Percentiles rank a stretch among this genome's conserved stretches.
Evolutionary conservation across 495 filamentous ascomycete species (phyloP).

Genomic region (Massariosphaeria phaeospora): DNA sequence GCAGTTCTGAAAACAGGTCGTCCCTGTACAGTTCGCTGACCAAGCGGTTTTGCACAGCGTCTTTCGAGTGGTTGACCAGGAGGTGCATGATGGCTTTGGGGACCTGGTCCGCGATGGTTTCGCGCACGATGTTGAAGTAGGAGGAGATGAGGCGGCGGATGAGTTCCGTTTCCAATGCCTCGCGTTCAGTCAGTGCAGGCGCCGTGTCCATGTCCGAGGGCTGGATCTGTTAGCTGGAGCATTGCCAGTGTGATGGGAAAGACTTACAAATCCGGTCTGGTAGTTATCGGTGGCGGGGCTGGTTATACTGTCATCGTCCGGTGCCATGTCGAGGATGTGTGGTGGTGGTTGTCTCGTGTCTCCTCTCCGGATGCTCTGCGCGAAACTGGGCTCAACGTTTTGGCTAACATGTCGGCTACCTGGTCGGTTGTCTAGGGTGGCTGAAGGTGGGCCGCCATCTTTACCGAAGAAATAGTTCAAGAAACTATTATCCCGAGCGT

Average conservation of each 20-base stretch:
- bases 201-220: slow-evolving; percentile 47
- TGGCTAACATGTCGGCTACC: slow-evolving; percentile 65
- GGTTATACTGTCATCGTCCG: slow-evolving; percentile 19
- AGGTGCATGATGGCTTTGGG: slow-evolving; percentile 99
- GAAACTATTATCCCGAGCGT: slow-evolving; percentile 81
- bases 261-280: slow-evolving; percentile 59
- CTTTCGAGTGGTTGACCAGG: slow-evolving; percentile 95
- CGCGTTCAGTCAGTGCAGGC: slow-evolving; percentile 85
- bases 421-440: slow-evolving; percentile 43
- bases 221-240: slow-evolving; percentile 40
- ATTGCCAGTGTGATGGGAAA: neutral
- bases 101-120: slow-evolving; percentile 95
- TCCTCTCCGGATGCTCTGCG: slow-evolving; percentile 72
- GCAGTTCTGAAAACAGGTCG: slow-evolving; percentile 81
- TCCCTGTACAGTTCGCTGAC: slow-evolving; percentile 96
- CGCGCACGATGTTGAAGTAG: slow-evolving; percentile 97
- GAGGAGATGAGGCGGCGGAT: slow-evolving; percentile 94
- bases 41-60: slow-evolving; percentile 92
- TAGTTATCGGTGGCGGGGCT: slow-evolving; percentile 36
- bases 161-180: slow-evolving; percentile 94
- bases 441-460: slow-evolving; percentile 56
- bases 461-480: slow-evolving; percentile 98
- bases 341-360: slow-evolving; percentile 55
- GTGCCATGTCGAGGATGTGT: slow-evolving; percentile 26
- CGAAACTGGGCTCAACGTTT: slow-evolving; percentile 70